Percentiles rank a stretch among this genome's conserved stretches.
These are phyloP conservation scores for Fragaria nilgerrensis DNA, from an alignment of 306 rosid genomes.

Conservation along the genomic window DNA sequence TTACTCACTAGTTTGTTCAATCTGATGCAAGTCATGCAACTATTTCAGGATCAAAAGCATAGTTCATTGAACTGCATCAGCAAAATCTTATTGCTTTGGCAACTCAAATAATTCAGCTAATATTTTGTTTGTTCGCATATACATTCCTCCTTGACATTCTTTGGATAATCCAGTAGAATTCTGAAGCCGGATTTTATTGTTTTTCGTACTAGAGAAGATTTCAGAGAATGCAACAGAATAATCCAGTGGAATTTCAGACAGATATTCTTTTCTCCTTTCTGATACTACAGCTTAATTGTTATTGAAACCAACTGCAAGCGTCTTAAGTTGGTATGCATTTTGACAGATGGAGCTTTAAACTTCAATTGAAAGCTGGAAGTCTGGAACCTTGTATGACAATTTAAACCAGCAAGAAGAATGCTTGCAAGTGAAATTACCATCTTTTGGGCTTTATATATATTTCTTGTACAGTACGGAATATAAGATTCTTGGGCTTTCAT, in stretches of 20 bases:
- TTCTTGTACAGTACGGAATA: neutral
- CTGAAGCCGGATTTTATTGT: neutral
- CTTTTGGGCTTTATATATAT: neutral
- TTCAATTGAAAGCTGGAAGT: neutral
- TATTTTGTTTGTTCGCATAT: neutral
- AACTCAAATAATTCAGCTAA: neutral
- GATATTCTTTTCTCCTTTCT: neutral
- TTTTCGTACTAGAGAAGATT: neutral
- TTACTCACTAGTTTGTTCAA: neutral
- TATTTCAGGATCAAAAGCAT: neutral
- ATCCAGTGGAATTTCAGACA: neutral
- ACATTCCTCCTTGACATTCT: neutral
- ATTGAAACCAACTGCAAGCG: neutral
- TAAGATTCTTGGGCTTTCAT: constrained; percentile 7
- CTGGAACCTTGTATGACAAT: neutral
- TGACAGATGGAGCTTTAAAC: neutral
- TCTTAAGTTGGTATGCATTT: neutral
- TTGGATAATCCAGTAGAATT: neutral
- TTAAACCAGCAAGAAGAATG: neutral
- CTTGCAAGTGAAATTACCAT: neutral
- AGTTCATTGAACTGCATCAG: neutral
- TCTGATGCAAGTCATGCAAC: neutral
- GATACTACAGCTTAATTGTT: neutral
- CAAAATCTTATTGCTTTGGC: neutral
- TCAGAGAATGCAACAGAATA: neutral